Percentiles rank a stretch among this genome's conserved stretches.
phyloP scores from a whole-genome alignment of 2,329 filamentous ascomycete genomes.

The Phyllosticta citrichinensis region DNA sequence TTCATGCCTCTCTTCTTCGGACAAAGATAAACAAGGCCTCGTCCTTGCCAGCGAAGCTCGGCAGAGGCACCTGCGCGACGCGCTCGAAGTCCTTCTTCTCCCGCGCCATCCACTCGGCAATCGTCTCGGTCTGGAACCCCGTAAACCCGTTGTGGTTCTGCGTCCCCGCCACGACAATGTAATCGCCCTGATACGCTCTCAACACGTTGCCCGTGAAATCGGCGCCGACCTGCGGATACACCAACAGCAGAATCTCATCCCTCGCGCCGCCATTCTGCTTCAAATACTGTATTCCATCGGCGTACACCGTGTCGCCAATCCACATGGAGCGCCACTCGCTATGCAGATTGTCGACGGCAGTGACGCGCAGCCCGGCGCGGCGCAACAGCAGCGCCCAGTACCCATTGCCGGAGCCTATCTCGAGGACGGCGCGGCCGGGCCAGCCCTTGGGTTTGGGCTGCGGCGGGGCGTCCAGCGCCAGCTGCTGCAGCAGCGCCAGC shows the following conservation, averaged over 20 bases:
- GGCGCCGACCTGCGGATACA: conserved; percentile 61
- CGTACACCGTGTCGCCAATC: conserved; percentile 55
- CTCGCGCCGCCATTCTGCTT: conserved; percentile 36
- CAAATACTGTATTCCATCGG: conserved; percentile 52
- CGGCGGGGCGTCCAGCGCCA: conserved; percentile 30
- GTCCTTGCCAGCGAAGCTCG: conserved; percentile 68
- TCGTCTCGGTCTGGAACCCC: conserved; percentile 51
- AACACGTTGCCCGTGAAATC: conserved; percentile 57
- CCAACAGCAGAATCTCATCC: conserved; percentile 54
- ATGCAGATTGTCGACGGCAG: conserved; percentile 57
- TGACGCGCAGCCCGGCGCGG: conserved; percentile 48
- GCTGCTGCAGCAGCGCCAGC: conserved; percentile 48
- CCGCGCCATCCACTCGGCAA: conserved; percentile 55
- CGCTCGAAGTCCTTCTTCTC: conserved; percentile 50
- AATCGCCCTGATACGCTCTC: conserved; percentile 51
- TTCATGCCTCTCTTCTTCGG: conserved; percentile 17
- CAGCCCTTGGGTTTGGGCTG: conserved; percentile 22
- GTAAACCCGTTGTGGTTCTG: conserved; percentile 69
- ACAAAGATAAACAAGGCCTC: conserved; percentile 61
- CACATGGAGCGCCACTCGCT: conserved; percentile 60
- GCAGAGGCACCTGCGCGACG: conserved; percentile 55
- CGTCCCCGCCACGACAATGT: conserved; percentile 61
- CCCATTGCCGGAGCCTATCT: conserved; percentile 62
- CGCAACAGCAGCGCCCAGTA: conserved; percentile 69
- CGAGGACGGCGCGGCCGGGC: conserved; percentile 44